Conservation (phyloP, 1,284 basidiomycete species). For the Rhodotorula sp. region DNA sequence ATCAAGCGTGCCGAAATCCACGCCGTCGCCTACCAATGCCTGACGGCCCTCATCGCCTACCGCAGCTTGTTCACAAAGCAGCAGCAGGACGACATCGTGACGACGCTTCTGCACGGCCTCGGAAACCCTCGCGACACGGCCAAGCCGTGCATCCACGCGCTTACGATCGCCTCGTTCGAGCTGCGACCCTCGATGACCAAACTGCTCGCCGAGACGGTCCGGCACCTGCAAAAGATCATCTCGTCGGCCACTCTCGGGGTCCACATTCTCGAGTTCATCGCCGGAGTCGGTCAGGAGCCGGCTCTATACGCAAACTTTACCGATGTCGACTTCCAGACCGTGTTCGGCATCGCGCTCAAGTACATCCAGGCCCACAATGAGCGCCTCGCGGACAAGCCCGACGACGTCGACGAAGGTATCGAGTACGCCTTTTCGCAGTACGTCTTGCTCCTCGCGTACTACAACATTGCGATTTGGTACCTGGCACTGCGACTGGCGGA, state of each 20-base stretch:
- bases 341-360: constrained; percentile 91
- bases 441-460: constrained; percentile 89
- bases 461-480: constrained; percentile 94
- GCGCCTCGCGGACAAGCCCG: constrained; percentile 45
- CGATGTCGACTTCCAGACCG: constrained; percentile 85
- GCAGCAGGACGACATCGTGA: constrained; percentile 69
- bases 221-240: constrained; percentile 90
- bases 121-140: constrained; percentile 74
- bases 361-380: constrained; percentile 88
- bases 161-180: constrained; percentile 86
- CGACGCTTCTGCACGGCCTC: constrained; percentile 78
- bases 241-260: constrained; percentile 89
- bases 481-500: constrained; percentile 82
- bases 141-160: constrained; percentile 85
- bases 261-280: constrained; percentile 91
- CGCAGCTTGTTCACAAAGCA: constrained; percentile 67
- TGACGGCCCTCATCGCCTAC: constrained; percentile 88
- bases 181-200: constrained; percentile 79
- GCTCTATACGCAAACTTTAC: constrained; percentile 87
- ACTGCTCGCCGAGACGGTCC: constrained; percentile 74
- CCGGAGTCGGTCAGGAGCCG: constrained; percentile 77
- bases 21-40: constrained; percentile 79
- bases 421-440: constrained; percentile 93
- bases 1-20: constrained; percentile 77
- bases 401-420: constrained; percentile 53